These are phyloP conservation scores for Castanea crenata DNA, from an alignment of 306 rosid genomes.

Conservation along the genomic window DNA sequence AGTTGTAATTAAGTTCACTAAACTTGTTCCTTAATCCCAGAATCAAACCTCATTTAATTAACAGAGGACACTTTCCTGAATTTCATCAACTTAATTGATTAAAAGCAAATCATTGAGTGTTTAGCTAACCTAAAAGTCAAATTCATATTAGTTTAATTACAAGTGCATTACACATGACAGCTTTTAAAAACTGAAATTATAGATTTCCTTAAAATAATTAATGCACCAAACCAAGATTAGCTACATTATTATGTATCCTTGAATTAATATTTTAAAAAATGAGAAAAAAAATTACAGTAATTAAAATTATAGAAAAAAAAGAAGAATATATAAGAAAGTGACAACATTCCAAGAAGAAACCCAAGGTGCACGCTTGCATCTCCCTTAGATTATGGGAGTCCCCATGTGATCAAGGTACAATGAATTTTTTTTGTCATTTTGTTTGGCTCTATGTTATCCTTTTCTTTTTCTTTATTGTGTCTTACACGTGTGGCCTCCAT, in stretches of 20 bases:
- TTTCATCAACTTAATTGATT: constrained; percentile 12
- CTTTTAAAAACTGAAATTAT: constrained; percentile 1
- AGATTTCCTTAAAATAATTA: not conserved
- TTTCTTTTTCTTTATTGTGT: constrained; percentile 5
- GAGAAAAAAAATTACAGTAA: not conserved
- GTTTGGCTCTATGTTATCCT: constrained; percentile 27
- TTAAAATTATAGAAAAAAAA: not conserved
- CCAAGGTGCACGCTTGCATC: constrained; percentile 53
- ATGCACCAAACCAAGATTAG: not conserved
- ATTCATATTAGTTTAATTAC: not conserved
- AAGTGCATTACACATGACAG: constrained; percentile 31
- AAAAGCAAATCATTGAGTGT: not conserved
- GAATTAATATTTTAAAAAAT: not conserved
- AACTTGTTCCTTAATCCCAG: not conserved
- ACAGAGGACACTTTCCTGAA: constrained; percentile 19
- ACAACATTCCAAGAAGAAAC: constrained; percentile 35
- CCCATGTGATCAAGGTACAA: constrained; percentile 66
- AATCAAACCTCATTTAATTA: not conserved
- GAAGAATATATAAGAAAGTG: constrained; percentile 14
- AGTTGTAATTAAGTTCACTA: too few relatives aligned
- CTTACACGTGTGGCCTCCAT: constrained; percentile 51
- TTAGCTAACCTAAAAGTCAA: constrained; percentile 3
- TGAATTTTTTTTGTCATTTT: constrained; percentile 30
- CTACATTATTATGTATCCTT: not conserved
- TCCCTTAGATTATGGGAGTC: constrained; percentile 42